Percentiles rank a stretch among this genome's conserved stretches.
These are phyloP conservation scores for Hymenochaete sp. DNA, from an alignment of 1,284 basidiomycete species.

Conservation along the genomic window DNA sequence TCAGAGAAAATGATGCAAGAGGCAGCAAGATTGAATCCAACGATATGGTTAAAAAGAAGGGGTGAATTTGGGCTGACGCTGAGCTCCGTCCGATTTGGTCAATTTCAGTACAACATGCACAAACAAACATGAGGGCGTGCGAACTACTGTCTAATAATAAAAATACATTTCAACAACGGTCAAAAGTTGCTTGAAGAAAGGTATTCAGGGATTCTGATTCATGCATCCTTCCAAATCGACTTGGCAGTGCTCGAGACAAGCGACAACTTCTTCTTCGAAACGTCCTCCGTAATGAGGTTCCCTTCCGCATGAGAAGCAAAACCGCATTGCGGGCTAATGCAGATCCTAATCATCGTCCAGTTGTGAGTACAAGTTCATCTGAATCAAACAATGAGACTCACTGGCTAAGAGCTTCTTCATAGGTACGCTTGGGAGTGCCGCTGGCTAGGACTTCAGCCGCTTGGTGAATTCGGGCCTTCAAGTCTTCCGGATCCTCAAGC, in stretches of 20 bases:
- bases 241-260: conserved; percentile 25
- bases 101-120: no score
- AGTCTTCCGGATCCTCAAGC: conserved; percentile 53
- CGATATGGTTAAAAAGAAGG: no score
- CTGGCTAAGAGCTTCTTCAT: conserved; percentile 52
- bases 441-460: conserved; percentile 53
- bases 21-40: no score
- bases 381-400: conserved; percentile 25
- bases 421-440: conserved; percentile 43
- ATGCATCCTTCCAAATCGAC: conserved; percentile 18
- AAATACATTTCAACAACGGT: no score
- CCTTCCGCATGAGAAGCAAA: conserved; percentile 28
- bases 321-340: conserved; percentile 31
- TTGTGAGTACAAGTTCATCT: conserved; percentile 14
- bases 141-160: no score
- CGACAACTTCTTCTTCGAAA: conserved; percentile 24
- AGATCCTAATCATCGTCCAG: conserved; percentile 18
- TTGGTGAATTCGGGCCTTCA: conserved; percentile 52
- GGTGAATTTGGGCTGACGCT: no score
- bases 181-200: no score
- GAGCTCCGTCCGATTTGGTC: no score
- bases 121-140: no score
- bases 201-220: background rate
- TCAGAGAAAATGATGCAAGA: no score
- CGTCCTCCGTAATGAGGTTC: conserved; percentile 24